Evolutionary conservation across 1,139 yeast genomes (phyloP).

Genomic region (Pneumocystis canis): DNA sequence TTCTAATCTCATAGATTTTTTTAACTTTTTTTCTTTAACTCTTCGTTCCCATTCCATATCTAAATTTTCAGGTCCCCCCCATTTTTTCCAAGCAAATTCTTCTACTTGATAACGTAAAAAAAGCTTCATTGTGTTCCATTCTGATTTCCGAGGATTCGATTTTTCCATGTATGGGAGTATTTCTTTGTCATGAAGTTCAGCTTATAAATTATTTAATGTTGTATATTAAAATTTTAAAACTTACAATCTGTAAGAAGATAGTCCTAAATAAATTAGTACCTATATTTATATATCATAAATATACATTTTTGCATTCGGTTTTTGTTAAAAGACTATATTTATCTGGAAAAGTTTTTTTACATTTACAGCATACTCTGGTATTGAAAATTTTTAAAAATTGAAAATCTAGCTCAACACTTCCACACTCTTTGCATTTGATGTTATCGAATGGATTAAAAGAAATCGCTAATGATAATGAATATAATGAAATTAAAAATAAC

Average conservation of each 20-base stretch:
- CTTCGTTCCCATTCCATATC: conserved; percentile 88
- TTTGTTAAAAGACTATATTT: conserved; percentile 83
- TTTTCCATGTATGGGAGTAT: conserved; percentile 68
- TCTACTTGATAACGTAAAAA: conserved; percentile 82
- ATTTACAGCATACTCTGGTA: conserved; percentile 62
- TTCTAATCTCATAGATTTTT: conserved; percentile 69
- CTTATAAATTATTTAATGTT: conserved; percentile 8
- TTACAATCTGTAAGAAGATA: conserved; percentile 1
- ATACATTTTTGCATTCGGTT: conserved; percentile 90
- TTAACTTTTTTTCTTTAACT: conserved; percentile 51
- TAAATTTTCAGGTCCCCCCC: conserved; percentile 83
- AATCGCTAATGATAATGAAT: conserved; percentile 14
- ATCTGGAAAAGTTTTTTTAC: conserved; percentile 61
- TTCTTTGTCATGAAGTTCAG: conserved; percentile 61
- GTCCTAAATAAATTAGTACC: neutral
- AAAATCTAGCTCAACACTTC: conserved; percentile 58
- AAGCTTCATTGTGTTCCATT: conserved; percentile 83
- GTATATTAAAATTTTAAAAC: neutral
- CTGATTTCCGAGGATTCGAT: conserved; percentile 85
- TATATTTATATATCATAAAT: conserved; percentile 29
- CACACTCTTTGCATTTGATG: conserved; percentile 73
- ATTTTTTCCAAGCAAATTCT: conserved; percentile 77
- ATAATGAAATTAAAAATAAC: neutral
- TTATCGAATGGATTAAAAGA: conserved; percentile 42
- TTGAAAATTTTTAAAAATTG: conserved; percentile 53